Conservation (phyloP, 257 asterid species). For the Parsonsia alboflavescens region DNA sequence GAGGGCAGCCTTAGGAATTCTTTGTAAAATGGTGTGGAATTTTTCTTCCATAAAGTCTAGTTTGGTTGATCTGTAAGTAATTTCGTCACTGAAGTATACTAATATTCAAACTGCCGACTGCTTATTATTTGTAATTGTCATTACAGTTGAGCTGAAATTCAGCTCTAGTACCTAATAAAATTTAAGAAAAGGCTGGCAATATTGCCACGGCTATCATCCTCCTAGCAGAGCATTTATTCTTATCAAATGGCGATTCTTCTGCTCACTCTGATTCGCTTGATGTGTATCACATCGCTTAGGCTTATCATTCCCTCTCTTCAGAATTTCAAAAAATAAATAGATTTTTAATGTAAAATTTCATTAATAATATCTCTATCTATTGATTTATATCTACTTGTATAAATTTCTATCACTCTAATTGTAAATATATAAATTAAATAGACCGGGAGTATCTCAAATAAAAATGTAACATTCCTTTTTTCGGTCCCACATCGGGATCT, state of each 20-base stretch:
- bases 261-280: no score
- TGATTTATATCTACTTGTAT: no score
- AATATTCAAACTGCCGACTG: neutral
- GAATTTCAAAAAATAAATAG: no score
- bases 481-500: constrained; percentile 30
- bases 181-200: neutral
- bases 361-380: no score
- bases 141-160: neutral
- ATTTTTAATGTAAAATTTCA: no score
- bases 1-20: neutral
- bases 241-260: neutral
- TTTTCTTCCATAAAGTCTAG: neutral
- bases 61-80: neutral
- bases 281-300: no score
- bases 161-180: neutral
- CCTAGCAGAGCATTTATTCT: neutral
- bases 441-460: no score
- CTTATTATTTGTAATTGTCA: neutral
- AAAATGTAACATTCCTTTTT: neutral
- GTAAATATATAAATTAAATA: no score
- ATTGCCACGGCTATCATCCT: neutral
- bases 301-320: no score
- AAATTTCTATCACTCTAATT: no score
- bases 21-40: neutral
- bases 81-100: neutral